Percentiles rank a stretch among this genome's conserved stretches.
Evolutionary conservation across 1,284 basidiomycete species (phyloP).

Genomic region (Cryptococcus neoformans): DNA sequence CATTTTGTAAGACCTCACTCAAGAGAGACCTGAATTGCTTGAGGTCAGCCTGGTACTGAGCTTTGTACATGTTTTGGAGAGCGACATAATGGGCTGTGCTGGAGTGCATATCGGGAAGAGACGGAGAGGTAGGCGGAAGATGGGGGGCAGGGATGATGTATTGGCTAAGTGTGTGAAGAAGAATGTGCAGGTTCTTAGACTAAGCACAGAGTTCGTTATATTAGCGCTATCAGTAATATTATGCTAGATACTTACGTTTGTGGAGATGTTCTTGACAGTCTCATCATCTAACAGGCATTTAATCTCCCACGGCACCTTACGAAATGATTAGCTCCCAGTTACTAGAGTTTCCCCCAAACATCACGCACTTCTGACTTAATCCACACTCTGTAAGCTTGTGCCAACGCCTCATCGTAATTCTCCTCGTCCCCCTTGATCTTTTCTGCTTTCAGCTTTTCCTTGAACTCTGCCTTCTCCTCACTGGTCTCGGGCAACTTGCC

Average conservation of each 20-base stretch:
- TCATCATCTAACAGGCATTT: conserved; percentile 63
- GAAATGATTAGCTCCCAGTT: not conserved
- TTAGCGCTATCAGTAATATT: not conserved
- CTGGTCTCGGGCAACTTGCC: conserved; percentile 48
- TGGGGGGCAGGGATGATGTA: conserved; percentile 51
- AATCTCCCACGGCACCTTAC: conserved; percentile 64
- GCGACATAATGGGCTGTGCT: conserved; percentile 69
- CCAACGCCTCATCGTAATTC: conserved; percentile 90
- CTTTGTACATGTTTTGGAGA: conserved; percentile 48
- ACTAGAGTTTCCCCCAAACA: not conserved
- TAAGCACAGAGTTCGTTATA: conserved; percentile 15
- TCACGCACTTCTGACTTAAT: conserved; percentile 57
- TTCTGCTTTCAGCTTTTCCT: conserved; percentile 50
- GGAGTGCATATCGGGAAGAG: conserved; percentile 95
- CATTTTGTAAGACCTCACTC: conserved; percentile 25
- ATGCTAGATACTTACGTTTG: conserved; percentile 36
- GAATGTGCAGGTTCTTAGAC: conserved; percentile 74
- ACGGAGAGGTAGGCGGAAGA: conserved; percentile 60
- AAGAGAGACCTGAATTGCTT: conserved; percentile 41
- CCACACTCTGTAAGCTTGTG: conserved; percentile 74
- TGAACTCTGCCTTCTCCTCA: conserved; percentile 76
- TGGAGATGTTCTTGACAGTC: conserved; percentile 50
- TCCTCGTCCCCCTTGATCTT: conserved; percentile 76
- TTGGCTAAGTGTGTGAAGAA: conserved; percentile 71
- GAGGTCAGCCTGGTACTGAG: conserved; percentile 40